Base-by-base conservation (phyloP, 768 basidiomycete species). In the Psilocybe tampanensis region DNA sequence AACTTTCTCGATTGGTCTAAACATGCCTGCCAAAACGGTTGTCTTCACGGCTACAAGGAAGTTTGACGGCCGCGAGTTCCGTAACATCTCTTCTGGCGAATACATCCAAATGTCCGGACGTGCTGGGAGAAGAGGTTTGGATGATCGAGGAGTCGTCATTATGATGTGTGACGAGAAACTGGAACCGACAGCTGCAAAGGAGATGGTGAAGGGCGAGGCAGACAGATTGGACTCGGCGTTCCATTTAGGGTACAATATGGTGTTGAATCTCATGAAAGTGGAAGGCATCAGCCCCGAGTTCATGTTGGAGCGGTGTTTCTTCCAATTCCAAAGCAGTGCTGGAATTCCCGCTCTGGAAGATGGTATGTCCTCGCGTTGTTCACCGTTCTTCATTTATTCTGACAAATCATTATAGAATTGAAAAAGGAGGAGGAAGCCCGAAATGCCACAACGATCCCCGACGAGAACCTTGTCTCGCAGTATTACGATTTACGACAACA, bases 91-190 rank as follows among this genome's bases (percentile, higher is more conserved):
- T 0, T 91, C 89, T 0, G 91, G 97, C 55, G 97, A 99, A 80
- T 99, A 99, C 71, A 97, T 98, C 65, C 97, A 99, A 68, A 99
- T 99, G 97, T 95, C 95, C 0, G 97, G 97, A 54, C 92, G 97
- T 55, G 97, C 97, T 2, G 97, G 97, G 60, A 89, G 97, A 65
- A 86, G 97, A 74, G 97, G 97, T 42, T 76, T 98, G 57, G 97
- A 99, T 70, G 96, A 98, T 59, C 86, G 97, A n/a, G 97, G 97
- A 52, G 94, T 98, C 48, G 97, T 99, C 50, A 98, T 99, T 65
- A 92, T 99, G 94, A 98, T 99, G 97, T 92, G 91, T 70, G 97
- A 98, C 72, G 94, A 98, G 76, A 98, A 96, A 73, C 80, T 99
- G 44, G 97, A 98, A 65, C 95, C 97, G 0, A 70, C 83, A 1